Conservation (phyloP, 2,329 filamentous ascomycete species). For the Sporothrix humicola region DNA sequence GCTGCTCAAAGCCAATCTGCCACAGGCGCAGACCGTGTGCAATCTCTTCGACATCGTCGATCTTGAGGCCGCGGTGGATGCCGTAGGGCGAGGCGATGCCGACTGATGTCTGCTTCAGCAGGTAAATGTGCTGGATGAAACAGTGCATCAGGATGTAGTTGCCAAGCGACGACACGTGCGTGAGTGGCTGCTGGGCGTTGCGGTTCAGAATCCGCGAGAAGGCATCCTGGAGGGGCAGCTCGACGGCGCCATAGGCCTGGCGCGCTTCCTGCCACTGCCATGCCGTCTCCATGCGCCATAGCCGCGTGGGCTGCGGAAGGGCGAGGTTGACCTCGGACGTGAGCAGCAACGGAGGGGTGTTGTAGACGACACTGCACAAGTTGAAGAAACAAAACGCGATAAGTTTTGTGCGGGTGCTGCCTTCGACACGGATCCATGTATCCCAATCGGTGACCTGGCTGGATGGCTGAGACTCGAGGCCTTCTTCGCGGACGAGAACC, state of each 20-base stretch:
- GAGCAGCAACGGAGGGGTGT: constrained; percentile 63
- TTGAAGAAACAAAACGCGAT: constrained; percentile 68
- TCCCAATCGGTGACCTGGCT: constrained; percentile 61
- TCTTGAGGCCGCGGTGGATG: constrained; percentile 56
- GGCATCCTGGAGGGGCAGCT: constrained; percentile 62
- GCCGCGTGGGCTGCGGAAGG: constrained; percentile 59
- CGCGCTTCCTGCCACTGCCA: constrained; percentile 67
- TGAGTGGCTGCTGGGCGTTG: constrained; percentile 54
- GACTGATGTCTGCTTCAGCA: constrained; percentile 68
- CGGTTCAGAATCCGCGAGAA: constrained; percentile 62
- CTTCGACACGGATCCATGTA: constrained; percentile 63
- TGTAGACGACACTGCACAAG: constrained; percentile 66
- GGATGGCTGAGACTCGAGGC: constrained; percentile 56
- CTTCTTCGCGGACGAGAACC: constrained; percentile 64
- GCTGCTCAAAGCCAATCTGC: constrained; percentile 64
- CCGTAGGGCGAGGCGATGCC: constrained; percentile 56
- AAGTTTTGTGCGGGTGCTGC: constrained; percentile 63
- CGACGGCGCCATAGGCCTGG: constrained; percentile 56
- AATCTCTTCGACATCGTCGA: constrained; percentile 63
- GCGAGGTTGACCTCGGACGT: constrained; percentile 64
- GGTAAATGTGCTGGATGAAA: constrained; percentile 73
- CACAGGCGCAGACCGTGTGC: constrained; percentile 62
- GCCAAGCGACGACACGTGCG: constrained; percentile 64
- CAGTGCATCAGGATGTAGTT: constrained; percentile 76
- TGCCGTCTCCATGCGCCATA: constrained; percentile 63